phyloP scores from a whole-genome alignment of 371 early-diverging fungal genomes.

The Syncephalis plumigaleata region DNA sequence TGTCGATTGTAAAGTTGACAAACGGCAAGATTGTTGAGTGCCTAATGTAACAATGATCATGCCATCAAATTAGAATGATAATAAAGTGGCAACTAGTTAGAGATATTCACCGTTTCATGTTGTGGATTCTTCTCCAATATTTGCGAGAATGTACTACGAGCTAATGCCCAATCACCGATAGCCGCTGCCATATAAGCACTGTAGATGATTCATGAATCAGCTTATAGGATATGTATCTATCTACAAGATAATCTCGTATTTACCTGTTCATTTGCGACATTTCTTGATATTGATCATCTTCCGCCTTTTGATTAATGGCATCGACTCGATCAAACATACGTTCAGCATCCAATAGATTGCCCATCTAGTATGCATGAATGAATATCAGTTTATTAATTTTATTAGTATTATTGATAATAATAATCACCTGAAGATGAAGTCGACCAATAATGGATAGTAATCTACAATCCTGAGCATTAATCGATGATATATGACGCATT shows the following conservation, averaged over 20 bases:
- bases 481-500: constrained; percentile 12
- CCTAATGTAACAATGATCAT: constrained; percentile 8
- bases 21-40: constrained; percentile 31
- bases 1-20: constrained; percentile 23
- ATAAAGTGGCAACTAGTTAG: not conserved
- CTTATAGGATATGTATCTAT: not conserved
- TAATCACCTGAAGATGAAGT: constrained; percentile 28
- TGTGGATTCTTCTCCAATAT: constrained; percentile 24
- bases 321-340: constrained; percentile 19
- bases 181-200: constrained; percentile 26
- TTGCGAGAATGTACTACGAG: constrained; percentile 21
- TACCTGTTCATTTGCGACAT: constrained; percentile 24
- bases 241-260: not conserved
- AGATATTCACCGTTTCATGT: constrained; percentile 19
- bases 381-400: not conserved
- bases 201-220: not conserved
- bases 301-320: constrained; percentile 6
- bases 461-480: constrained; percentile 15
- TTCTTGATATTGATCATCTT: constrained; percentile 12
- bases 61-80: not conserved
- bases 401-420: not conserved
- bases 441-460: constrained; percentile 28
- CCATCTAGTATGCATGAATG: constrained; percentile 11
- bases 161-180: constrained; percentile 29
- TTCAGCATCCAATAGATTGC: constrained; percentile 23